phyloP scores from a whole-genome alignment of 2,329 filamentous ascomycete species.

The Stylonectria norvegica region DNA sequence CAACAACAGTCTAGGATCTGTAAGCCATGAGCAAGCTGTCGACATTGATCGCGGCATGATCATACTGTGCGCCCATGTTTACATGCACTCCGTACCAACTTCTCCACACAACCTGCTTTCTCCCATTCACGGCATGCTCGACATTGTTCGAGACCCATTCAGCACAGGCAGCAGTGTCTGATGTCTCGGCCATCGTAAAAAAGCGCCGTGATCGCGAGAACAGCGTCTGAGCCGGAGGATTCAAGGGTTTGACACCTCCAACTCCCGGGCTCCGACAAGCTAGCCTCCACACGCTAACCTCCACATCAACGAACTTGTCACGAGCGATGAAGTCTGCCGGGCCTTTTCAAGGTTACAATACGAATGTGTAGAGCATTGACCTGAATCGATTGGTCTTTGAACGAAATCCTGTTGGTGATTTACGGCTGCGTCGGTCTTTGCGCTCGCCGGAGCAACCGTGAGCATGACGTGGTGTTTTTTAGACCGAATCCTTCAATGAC shows the following conservation, averaged over 20 bases:
- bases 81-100: conserved; percentile 32
- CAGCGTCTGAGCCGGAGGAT: conserved; percentile 28
- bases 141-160: conserved; percentile 28
- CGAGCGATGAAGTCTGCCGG: conserved; percentile 26
- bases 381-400: conserved; percentile 1
- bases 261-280: conserved; percentile 26
- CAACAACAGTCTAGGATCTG: background rate
- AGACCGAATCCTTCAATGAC: background rate
- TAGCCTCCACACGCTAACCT: conserved; percentile 30
- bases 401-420: no score
- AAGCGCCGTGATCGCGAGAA: conserved; percentile 33
- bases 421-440: conserved; percentile 29
- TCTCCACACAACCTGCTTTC: conserved; percentile 23
- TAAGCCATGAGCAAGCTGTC: background rate
- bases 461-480: conserved; percentile 12
- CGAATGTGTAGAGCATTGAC: conserved; percentile 26
- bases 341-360: conserved; percentile 30
- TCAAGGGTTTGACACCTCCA: no score
- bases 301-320: conserved; percentile 25
- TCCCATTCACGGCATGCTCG: conserved; percentile 25
- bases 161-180: conserved; percentile 19
- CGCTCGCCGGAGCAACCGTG: conserved; percentile 31
- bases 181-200: conserved; percentile 24
- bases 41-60: conserved; percentile 29
- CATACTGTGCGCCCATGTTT: conserved; percentile 33